Conservation (phyloP, 805 yeast species). For the Lachancea quebecensis region DNA sequence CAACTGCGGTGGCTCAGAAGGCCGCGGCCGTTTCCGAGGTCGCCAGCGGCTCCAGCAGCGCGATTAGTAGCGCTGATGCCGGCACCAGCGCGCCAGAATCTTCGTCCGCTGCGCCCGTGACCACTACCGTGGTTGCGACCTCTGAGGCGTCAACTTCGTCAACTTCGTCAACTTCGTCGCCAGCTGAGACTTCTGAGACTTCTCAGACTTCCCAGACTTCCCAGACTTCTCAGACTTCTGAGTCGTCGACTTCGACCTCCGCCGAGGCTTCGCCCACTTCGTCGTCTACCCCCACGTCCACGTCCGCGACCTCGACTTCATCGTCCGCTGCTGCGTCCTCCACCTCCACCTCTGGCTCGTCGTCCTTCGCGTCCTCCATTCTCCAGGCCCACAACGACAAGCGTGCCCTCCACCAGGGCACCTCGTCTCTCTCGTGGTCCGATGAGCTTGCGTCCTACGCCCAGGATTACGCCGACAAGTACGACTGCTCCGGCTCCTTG, state of each 20-base stretch:
- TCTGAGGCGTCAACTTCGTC: neutral
- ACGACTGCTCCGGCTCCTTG: slow-evolving; percentile 49
- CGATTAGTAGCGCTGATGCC: too few relatives aligned
- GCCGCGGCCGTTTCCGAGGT: too few relatives aligned
- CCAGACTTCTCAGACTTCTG: too few relatives aligned
- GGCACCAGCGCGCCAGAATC: neutral
- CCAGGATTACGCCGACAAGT: slow-evolving; percentile 45
- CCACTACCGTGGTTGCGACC: slow-evolving; percentile 1
- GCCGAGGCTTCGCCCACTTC: slow-evolving; percentile 4
- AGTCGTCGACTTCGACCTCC: slow-evolving; percentile 6
- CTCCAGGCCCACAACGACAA: slow-evolving; percentile 56
- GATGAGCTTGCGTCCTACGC: slow-evolving; percentile 49
- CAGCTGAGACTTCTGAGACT: neutral
- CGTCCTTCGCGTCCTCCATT: slow-evolving; percentile 33
- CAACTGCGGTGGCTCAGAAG: too few relatives aligned
- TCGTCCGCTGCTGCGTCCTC: neutral
- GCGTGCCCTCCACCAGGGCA: slow-evolving; percentile 46
- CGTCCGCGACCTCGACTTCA: neutral
- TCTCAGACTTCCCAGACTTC: slow-evolving; percentile 2
- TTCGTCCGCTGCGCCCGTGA: neutral
- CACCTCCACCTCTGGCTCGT: slow-evolving; percentile 21
- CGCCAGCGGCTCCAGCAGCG: too few relatives aligned
- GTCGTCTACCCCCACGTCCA: slow-evolving; percentile 5
- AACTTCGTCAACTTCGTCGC: neutral
- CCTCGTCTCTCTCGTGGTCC: slow-evolving; percentile 45